phyloP scores from a whole-genome alignment of 75 land plant species.

The Chamaecyparis obtusa region DNA sequence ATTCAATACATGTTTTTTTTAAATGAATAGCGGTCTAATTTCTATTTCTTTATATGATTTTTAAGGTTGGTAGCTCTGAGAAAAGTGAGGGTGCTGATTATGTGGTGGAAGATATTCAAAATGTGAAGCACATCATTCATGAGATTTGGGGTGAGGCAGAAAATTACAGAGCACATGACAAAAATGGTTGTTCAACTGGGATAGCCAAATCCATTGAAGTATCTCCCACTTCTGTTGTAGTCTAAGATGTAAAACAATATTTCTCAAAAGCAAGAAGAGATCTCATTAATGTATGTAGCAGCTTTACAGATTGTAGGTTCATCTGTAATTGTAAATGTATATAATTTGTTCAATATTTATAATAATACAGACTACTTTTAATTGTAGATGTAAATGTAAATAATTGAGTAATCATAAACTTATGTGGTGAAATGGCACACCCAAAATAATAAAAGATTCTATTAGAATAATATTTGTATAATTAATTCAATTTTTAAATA shows the following conservation, averaged over 20 bases:
- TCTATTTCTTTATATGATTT: background rate
- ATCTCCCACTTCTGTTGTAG: background rate
- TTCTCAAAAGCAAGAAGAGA: background rate
- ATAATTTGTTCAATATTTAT: too few relatives aligned
- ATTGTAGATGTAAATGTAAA: too few relatives aligned
- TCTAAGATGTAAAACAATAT: background rate
- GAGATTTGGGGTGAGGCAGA: conserved; percentile 21
- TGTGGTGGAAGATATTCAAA: conserved; percentile 21
- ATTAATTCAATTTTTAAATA: too few relatives aligned
- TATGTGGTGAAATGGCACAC: too few relatives aligned
- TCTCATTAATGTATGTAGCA: too few relatives aligned
- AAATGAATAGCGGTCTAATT: too few relatives aligned
- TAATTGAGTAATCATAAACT: too few relatives aligned
- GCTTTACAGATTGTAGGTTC: too few relatives aligned
- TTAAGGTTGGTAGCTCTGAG: conserved; percentile 22
- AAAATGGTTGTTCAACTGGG: background rate
- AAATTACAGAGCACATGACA: background rate
- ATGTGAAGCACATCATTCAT: conserved; percentile 25
- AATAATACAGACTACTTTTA: too few relatives aligned
- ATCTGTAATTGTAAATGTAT: too few relatives aligned
- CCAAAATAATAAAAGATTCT: background rate
- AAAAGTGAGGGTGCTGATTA: conserved; percentile 39
- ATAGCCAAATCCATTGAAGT: background rate
- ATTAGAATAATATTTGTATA: background rate
- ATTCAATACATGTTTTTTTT: background rate